Base-by-base conservation (phyloP, 1,139 yeast species). In the Hemisphaericaspora xylanilytica region DNA sequence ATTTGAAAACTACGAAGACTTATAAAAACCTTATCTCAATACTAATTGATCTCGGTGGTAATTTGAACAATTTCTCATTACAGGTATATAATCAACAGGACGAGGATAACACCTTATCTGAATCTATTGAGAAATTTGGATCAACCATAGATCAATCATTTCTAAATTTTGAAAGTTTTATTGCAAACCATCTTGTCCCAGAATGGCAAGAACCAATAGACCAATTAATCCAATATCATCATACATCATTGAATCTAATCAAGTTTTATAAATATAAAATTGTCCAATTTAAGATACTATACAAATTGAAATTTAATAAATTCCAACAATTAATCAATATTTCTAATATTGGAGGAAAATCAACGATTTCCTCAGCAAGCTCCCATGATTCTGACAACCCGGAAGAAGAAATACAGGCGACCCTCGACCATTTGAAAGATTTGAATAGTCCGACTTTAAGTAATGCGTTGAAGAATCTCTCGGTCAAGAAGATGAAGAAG, bases 121-220 rank as follows among this genome's bases (percentile, higher is more conserved):
- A 58, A 32, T 46, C 62, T 5, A 61, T 72, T 28, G 78, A 72
- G 46, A 69, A 65, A 43, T 71, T 72, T 49, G 78, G 78, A 2
- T 67, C 73, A 6, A 67, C 74, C 3, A 61, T 71, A 33, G 78
- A 72, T 49, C 58, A 63, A 39, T 64, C 58, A 39, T 72, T 69
- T 40, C 53, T 72, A 32, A 66, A 63, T 45, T 66, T 60, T 40
- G 78, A 72, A 50, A 59, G 65, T 15, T 71, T 68, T 43, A 49
- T 67, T 3, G 50, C 59, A 29, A 54, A 61, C 31, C 54, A 58
- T 30, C 61, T 69, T 32, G 57, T 70, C 6, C 73, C 76, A 1
- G 60, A 65, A 37, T 71, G 75, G 75, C 74, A 71, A 44, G 78
- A 72, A 46, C 72, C 74, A 10, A 59, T 70, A 22, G 61, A 65